Evolutionary conservation across 2,329 filamentous ascomycete species (phyloP), one percentile per base, ranked within the genome.

Genomic region (Trichoderma aggressivum): DNA sequence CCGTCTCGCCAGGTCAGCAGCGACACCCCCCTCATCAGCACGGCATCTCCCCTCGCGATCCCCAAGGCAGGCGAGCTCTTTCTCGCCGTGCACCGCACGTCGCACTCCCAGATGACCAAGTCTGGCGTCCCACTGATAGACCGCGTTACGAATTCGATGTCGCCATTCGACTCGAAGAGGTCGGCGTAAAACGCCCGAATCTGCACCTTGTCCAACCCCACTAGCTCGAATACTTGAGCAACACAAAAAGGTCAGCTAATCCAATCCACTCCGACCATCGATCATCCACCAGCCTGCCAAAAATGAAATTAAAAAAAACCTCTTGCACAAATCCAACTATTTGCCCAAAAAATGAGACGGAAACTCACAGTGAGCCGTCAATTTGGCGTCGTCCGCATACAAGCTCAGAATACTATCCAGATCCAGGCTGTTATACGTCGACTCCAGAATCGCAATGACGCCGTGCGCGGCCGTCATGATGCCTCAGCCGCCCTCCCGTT

Each of bases 361-460:
- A 32, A 12, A 70, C 66, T 61, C 32, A 70, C 66, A 61, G 47
- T 70, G 58, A 39, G 56, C 58, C 16, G 66, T 55, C 7, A 70
- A 60, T 28, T 43, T 71, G 50, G 61, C 69, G 61, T 71, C 69
- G 24, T 71, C 61, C 10, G 60, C 50, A 58, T 65, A 71, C 34
- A 71, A 24, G 21, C 21, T 36, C 69, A 71, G 34, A 53, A 71
- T 64, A 6, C 21, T 28, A 7, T 71, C 69, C 50, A 71, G 10
- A 59, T 71, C 69, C 36, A 64, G 36, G 34, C 53, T 71, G 7
- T 71, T 71, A 30, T 34, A 71, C 14, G 61, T 65, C 34, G 61
- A 65, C 61, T 71, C 69, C 34, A 71, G 39, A 11, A 65, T 64
- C 32, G 69, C 47, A 43, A 71, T 65, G 36, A 65, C 60, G 43